Conservation (phyloP, 2,329 filamentous ascomycete genomes). For the Aspergillus sp. region DNA sequence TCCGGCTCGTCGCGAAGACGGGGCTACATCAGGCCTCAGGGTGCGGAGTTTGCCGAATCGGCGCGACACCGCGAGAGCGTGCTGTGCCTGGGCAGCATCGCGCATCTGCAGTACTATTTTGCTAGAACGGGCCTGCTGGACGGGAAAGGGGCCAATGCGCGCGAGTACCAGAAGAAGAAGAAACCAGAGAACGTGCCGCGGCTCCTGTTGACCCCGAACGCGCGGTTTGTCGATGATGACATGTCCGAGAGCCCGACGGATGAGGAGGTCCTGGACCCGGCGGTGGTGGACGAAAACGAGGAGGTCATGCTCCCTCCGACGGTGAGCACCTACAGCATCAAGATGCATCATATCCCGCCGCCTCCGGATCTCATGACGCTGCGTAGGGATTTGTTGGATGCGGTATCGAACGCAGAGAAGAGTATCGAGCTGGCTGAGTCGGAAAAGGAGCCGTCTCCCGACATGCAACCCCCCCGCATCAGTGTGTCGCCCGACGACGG, state of each 20-base stretch:
- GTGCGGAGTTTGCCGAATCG: slow-evolving; percentile 81
- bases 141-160: slow-evolving; percentile 80
- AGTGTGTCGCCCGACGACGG: slow-evolving; percentile 23
- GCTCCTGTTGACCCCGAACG: slow-evolving; percentile 30
- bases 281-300: slow-evolving; percentile 49
- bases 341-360: slow-evolving; percentile 69
- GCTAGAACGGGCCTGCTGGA: slow-evolving; percentile 87
- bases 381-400: slow-evolving; percentile 57
- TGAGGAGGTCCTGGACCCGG: slow-evolving; percentile 24
- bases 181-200: slow-evolving; percentile 31
- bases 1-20: slow-evolving; percentile 48
- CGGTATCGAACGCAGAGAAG: slow-evolving; percentile 59
- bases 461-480: slow-evolving; percentile 18
- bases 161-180: slow-evolving; percentile 53
- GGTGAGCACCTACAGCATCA: slow-evolving; percentile 86
- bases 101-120: slow-evolving; percentile 97
- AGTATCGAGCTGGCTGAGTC: slow-evolving; percentile 47
- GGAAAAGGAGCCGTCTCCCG: slow-evolving; percentile 19
- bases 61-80: slow-evolving; percentile 88
- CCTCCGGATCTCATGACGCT: slow-evolving; percentile 76
- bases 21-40: slow-evolving; percentile 80
- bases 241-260: slow-evolving; percentile 46
- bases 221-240: slow-evolving; percentile 29
- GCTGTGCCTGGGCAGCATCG: slow-evolving; percentile 90
- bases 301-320: slow-evolving; percentile 88